A percentile compares a stretch with the other conserved stretches of the same genome.
Conservation (phyloP, 2,329 filamentous ascomycete genomes). For the Colletotrichum euphorbiae region DNA sequence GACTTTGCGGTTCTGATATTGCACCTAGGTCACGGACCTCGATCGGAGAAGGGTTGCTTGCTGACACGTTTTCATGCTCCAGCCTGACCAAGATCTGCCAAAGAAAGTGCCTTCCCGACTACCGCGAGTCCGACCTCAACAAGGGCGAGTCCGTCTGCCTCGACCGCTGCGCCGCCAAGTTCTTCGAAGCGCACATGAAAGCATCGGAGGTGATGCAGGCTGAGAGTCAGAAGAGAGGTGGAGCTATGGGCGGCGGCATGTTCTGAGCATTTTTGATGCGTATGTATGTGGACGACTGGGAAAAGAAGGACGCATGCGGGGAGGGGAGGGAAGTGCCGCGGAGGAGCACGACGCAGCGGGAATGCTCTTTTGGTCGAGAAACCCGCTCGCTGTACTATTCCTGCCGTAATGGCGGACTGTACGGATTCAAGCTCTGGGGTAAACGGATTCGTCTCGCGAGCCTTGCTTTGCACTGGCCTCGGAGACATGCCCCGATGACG, state of each 20-base stretch:
- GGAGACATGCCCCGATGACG: background rate
- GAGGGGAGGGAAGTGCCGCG: background rate
- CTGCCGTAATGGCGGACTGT: background rate
- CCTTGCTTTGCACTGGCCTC: slow-evolving; percentile 5
- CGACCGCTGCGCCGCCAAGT: slow-evolving; percentile 96
- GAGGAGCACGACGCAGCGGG: background rate
- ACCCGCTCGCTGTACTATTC: background rate
- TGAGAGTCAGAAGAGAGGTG: slow-evolving; percentile 77
- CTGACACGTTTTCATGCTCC: slow-evolving; percentile 14
- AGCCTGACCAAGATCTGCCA: slow-evolving; percentile 91
- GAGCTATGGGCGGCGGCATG: slow-evolving; percentile 65
- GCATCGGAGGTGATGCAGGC: slow-evolving; percentile 96
- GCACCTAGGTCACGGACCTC: too few relatives aligned
- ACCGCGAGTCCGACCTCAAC: slow-evolving; percentile 96
- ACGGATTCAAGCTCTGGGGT: background rate
- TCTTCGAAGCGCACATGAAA: slow-evolving; percentile 99
- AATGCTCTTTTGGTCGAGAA: background rate
- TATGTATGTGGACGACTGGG: too few relatives aligned
- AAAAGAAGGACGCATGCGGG: background rate
- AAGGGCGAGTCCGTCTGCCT: slow-evolving; percentile 99
- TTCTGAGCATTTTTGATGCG: slow-evolving; percentile 43
- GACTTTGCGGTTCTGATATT: slow-evolving; percentile 3
- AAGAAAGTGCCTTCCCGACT: slow-evolving; percentile 94
- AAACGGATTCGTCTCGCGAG: slow-evolving; percentile 11
- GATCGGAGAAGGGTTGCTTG: too few relatives aligned